Evolutionary conservation across 768 basidiomycete genomes (phyloP), one percentile per base, ranked within the genome.

Genomic region (Kwoniella mangroviensis): DNA sequence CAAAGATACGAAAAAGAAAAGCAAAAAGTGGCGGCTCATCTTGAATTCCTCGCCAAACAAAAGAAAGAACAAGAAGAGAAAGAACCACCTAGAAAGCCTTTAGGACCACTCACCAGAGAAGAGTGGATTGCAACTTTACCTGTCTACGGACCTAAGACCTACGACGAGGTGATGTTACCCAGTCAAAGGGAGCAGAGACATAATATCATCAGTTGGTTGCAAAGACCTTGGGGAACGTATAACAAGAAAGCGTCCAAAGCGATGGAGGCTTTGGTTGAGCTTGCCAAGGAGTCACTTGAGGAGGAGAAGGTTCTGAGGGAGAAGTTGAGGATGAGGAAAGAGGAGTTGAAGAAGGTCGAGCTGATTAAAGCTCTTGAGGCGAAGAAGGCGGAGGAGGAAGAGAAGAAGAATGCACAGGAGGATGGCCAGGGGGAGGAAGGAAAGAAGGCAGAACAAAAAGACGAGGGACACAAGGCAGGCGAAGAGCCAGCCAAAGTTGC

Each of bases 171-270:
- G 1, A 24, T 75, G 60, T 59, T 80, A 4, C 73, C 73, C 17
- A 42, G 62, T 17, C 79, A 80, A 58, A 19, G 75, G 34, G 79
- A 71, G 49, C 79, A 80, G 63, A 55, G 79, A 19, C 70, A 76
- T 22, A 56, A 64, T 54, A 77, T 80, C 59, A 66, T 78, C 13
- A 67, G 62, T 26, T 76, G 72, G 73, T 62, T 80, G 49, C 65
- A 74, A n/a, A 62, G 65, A 54, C 79, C 79, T 26, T 80, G 79
- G 79, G 70, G 63, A 9, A 43, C 45, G 42, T 80, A 68, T 24
- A 77, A 80, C 49, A 71, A 70, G 28, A 75, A 74, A n/a, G 77
- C 75, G 17, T 78, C 75, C n/a, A 68, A 57, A 26, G 53, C 73
- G 13, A 73, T 79, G 68, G 75, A 75, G 19, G 34, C 56, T 40